These are phyloP conservation scores for Rubia tinctorum DNA, from an alignment of 305 asterid species.

Conservation along the genomic window DNA sequence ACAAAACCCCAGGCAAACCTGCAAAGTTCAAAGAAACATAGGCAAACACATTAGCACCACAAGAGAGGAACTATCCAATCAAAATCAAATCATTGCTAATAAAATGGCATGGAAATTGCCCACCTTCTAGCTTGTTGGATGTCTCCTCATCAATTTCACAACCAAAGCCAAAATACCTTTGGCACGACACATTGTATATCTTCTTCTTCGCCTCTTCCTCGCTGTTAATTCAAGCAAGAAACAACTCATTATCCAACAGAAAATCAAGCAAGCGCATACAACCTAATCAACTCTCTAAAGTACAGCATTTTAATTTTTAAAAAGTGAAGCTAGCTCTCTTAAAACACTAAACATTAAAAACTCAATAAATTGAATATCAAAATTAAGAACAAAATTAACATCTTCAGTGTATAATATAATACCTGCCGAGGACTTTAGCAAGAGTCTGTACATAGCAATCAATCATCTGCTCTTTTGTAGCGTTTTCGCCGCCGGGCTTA, in stretches of 20 bases:
- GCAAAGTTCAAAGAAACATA: constrained; percentile 12
- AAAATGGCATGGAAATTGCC: background rate
- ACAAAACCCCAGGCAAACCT: constrained; percentile 95
- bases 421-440: constrained; percentile 86
- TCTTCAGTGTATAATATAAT: background rate
- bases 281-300: background rate
- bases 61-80: background rate
- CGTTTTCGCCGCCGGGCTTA: constrained; percentile 97
- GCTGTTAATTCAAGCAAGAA: constrained; percentile 26
- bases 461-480: constrained; percentile 86
- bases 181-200: constrained; percentile 91
- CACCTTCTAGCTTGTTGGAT: constrained; percentile 95
- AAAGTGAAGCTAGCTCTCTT: too few relatives aligned
- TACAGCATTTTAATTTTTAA: background rate
- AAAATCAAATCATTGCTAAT: background rate
- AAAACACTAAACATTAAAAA: too few relatives aligned
- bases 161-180: constrained; percentile 91
- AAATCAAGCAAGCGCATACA: background rate
- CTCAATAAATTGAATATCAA: background rate
- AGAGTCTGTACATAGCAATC: constrained; percentile 84
- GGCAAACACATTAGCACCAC: background rate
- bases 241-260: background rate
- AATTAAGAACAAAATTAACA: background rate
- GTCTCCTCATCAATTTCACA: constrained; percentile 97
- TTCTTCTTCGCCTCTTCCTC: constrained; percentile 93